Evolutionary conservation across 345 rosid species (phyloP), one percentile per base, ranked within the genome.

Genomic region (Orychophragmus violaceus): DNA sequence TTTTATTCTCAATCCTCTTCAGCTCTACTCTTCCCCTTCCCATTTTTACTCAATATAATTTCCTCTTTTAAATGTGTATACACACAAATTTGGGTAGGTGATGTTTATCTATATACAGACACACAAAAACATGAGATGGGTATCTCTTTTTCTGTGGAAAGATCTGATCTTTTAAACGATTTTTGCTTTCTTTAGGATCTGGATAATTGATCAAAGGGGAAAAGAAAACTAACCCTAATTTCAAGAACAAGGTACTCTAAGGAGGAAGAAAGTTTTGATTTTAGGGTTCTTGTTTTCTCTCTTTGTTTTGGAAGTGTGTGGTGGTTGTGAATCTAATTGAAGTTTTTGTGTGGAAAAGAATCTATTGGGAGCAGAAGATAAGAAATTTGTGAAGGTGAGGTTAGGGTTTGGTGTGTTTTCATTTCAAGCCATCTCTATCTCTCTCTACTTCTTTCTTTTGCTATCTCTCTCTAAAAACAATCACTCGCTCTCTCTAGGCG

Each of bases 1-100:
- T 92, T 82, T 92, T 89, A 87, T 93, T 93, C 85, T 93, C 98
- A 74, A 93, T 93, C 84, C 98, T 86, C 89, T 90, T 93, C 87
- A 93, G 71, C 81, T 93, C 98, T 59, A 93, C 98, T 84, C 94
- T 87, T 45, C 97, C 97, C 55, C 98, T 93, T 72, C 98, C 98
- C 97, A 93, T 92, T 5, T 54, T 19, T 12, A 17, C 23, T 12
- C 21, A 3, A 4, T 19, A 22, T 51, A 12, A 7, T 36, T 64
- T 32, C 65, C 62, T 56, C 51, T 65, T 69, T 46, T 50, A n/a
- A n/a, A n/a, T n/a, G n/a, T n/a, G n/a, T n/a, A 33, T 52, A 37
- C 55, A 10, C 24, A 19, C 50, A 62, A 61, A 25, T 68, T 42
- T 60, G 62, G 71, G 8, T 71, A 68, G 62, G 62, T 50, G 11